phyloP scores from a whole-genome alignment of 176 grass and related monocot genomes.

The Poa annua region DNA sequence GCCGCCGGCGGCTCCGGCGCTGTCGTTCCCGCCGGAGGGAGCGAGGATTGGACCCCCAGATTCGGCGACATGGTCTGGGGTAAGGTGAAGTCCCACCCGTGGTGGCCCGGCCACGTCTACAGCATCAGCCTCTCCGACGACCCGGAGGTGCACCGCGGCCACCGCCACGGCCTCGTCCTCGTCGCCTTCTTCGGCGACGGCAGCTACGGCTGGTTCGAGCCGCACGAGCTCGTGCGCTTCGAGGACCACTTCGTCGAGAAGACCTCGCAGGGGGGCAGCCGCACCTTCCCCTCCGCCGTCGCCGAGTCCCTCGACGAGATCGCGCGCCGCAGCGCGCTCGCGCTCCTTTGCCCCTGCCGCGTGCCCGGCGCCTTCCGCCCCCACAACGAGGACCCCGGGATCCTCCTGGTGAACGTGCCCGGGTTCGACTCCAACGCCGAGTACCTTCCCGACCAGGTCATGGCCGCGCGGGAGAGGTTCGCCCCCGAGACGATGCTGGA shows the following conservation, averaged over 20 bases:
- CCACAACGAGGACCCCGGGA: constrained; percentile 45
- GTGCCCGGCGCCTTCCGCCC: constrained; percentile 45
- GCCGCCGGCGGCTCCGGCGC: constrained; percentile 28
- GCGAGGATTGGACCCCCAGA: constrained; percentile 28
- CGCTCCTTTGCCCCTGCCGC: constrained; percentile 70
- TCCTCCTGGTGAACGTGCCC: constrained; percentile 70
- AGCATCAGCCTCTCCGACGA: constrained; percentile 61
- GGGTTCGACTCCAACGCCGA: constrained; percentile 67
- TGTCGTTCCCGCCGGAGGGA: constrained; percentile 20
- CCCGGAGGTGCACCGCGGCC: constrained; percentile 54
- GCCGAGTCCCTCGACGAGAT: constrained; percentile 85
- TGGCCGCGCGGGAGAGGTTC: constrained; percentile 52
- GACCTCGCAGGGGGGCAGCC: constrained; percentile 51
- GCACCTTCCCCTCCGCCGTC: constrained; percentile 68
- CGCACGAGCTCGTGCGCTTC: constrained; percentile 77
- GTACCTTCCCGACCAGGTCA: constrained; percentile 75
- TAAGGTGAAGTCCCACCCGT: constrained; percentile 98
- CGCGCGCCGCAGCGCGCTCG: constrained; percentile 65
- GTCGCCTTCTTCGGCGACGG: constrained; percentile 97
- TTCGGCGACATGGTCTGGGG: constrained; percentile 96
- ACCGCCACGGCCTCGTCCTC: constrained; percentile 62
- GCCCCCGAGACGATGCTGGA: constrained; percentile 35
- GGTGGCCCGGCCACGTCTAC: constrained; percentile 95
- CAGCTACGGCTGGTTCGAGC: constrained; percentile 97
- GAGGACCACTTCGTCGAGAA: constrained; percentile 62